phyloP scores from a whole-genome alignment of 1,284 basidiomycete species.

The Heterobasidion occidentale region DNA sequence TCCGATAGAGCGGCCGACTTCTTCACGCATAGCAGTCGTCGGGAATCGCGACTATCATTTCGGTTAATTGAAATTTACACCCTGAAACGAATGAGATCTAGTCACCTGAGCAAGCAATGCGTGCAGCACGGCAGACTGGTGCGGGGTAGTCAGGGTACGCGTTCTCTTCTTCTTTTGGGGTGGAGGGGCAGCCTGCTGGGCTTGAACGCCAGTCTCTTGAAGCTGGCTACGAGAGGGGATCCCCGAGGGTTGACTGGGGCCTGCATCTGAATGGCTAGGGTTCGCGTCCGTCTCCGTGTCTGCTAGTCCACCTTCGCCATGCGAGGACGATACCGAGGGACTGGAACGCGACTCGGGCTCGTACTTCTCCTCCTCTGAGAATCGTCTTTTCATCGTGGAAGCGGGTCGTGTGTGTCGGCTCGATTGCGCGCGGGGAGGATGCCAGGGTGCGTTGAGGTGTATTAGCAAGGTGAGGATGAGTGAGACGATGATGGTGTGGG shows the following conservation, averaged over 20 bases:
- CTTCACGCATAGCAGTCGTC: slow-evolving; percentile 76
- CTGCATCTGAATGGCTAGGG: slow-evolving; percentile 23
- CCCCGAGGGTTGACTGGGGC: slow-evolving; percentile 17
- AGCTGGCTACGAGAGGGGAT: neutral
- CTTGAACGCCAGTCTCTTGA: neutral
- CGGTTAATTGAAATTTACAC: neutral
- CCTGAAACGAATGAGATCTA: slow-evolving; percentile 1
- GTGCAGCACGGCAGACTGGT: slow-evolving; percentile 76
- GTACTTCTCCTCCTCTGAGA: slow-evolving; percentile 10
- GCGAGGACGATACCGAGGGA: slow-evolving; percentile 41
- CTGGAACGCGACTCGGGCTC: slow-evolving; percentile 23
- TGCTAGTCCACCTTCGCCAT: slow-evolving; percentile 35
- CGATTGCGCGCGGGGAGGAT: too few species aligned
- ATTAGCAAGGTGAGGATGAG: neutral
- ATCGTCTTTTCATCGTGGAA: slow-evolving; percentile 9
- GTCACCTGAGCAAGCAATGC: slow-evolving; percentile 71
- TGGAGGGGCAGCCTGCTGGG: slow-evolving; percentile 10
- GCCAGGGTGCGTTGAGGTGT: neutral
- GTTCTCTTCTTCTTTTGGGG: slow-evolving; percentile 71
- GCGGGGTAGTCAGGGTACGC: slow-evolving; percentile 73
- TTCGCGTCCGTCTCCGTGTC: slow-evolving; percentile 41
- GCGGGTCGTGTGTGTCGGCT: neutral
- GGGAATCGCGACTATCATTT: slow-evolving; percentile 69
- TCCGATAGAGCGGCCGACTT: slow-evolving; percentile 76
- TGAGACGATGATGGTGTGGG: neutral